These are phyloP conservation scores for Pythium aquatile DNA, from an alignment of 352 stramenopile species.

Conservation along the genomic window DNA sequence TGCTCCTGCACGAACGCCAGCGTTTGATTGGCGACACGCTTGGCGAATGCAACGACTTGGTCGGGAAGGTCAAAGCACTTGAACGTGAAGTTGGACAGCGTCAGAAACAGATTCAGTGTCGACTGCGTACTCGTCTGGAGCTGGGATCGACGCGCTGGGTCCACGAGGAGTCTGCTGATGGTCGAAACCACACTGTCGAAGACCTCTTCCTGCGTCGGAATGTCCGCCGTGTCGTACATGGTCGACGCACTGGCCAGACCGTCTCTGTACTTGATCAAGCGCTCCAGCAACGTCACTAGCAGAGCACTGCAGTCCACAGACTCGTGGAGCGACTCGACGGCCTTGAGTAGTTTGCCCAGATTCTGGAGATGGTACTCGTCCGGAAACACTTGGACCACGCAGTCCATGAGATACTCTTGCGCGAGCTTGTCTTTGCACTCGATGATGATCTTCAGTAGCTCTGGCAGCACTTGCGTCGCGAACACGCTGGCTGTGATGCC, in stretches of 20 bases:
- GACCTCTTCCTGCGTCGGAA: constrained; percentile 17
- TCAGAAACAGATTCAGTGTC: constrained; percentile 44
- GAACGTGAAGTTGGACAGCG: constrained; percentile 52
- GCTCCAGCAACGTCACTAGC: constrained; percentile 92
- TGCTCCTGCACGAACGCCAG: constrained; percentile 33
- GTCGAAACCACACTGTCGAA: constrained; percentile 24
- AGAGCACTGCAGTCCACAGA: constrained; percentile 92
- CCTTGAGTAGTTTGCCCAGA: constrained; percentile 87
- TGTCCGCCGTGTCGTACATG: constrained; percentile 26
- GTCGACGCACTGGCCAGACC: constrained; percentile 2
- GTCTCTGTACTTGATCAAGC: constrained; percentile 90
- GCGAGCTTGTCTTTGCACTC: constrained; percentile 95
- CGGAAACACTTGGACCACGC: constrained; percentile 97
- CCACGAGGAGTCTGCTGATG: constrained; percentile 10
- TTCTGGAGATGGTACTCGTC: constrained; percentile 98
- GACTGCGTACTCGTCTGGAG: constrained; percentile 14
- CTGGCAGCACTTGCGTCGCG: constrained; percentile 85
- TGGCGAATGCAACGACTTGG: constrained; percentile 26
- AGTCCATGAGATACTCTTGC: constrained; percentile 99
- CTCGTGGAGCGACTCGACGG: constrained; percentile 85
- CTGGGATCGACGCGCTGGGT: background rate
- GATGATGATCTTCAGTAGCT: constrained; percentile 93
- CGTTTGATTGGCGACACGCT: constrained; percentile 32
- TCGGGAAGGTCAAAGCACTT: constrained; percentile 27
- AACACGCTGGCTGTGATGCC: constrained; percentile 92